These are phyloP conservation scores for Aspergillus quadrilineatus DNA, from an alignment of 2,329 filamentous ascomycete species.

Conservation along the genomic window DNA sequence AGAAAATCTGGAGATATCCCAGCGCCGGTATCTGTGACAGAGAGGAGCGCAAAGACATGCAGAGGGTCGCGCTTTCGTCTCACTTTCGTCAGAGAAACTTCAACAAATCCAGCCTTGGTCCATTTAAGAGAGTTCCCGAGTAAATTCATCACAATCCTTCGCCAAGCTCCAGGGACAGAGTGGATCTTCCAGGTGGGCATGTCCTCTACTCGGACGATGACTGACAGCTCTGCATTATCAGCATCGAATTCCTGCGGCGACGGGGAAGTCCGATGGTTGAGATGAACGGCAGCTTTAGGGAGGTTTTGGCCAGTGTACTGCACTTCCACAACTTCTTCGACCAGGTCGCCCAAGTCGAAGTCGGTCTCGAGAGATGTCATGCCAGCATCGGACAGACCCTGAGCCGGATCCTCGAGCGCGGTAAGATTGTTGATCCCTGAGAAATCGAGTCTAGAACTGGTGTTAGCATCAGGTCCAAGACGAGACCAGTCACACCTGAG, in stretches of 20 bases:
- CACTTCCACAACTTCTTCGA: slow-evolving; percentile 27
- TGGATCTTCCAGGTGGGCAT: slow-evolving; percentile 25
- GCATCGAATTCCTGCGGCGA: not conserved
- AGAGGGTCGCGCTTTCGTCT: slow-evolving; percentile 10
- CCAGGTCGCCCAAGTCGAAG: slow-evolving; percentile 28
- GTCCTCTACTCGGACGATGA: slow-evolving; percentile 20
- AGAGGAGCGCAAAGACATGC: slow-evolving; percentile 31
- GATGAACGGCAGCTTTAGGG: slow-evolving; percentile 1
- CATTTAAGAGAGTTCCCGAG: slow-evolving; percentile 35
- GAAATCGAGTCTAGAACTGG: slow-evolving; percentile 24
- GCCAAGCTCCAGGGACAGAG: slow-evolving; percentile 24
- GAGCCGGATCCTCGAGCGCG: slow-evolving; percentile 6
- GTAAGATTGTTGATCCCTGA: slow-evolving; percentile 30
- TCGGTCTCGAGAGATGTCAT: slow-evolving; percentile 20
- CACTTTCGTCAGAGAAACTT: slow-evolving; percentile 20
- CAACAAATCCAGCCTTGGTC: slow-evolving; percentile 26
- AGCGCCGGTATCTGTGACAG: slow-evolving; percentile 60
- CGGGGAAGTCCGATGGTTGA: not conserved
- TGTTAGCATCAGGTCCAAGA: not conserved
- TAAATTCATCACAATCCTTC: slow-evolving; percentile 34
- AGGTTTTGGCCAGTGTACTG: slow-evolving; percentile 23
- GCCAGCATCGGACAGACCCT: not conserved
- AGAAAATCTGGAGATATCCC: slow-evolving; percentile 63
- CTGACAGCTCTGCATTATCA: slow-evolving; percentile 12
- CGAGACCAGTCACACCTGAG: not conserved